Percentiles rank a stretch among this genome's conserved stretches.
Conservation (phyloP, 805 yeast genomes). For the Wickerhamomyces strasburgensis region DNA sequence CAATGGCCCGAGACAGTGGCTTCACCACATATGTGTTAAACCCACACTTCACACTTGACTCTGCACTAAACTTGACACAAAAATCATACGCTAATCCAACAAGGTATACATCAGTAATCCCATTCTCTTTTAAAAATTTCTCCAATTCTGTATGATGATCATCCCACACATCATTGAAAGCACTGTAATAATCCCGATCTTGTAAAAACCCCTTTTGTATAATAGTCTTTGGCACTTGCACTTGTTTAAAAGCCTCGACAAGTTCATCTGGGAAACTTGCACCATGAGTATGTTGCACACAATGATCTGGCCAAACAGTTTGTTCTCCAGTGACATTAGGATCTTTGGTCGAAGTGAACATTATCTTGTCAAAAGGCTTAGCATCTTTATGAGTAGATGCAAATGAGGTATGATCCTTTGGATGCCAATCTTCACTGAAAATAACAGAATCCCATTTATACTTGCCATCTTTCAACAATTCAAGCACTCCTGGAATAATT, state of each 20-base stretch:
- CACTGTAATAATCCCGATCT: constrained; percentile 83
- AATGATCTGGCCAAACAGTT: constrained; percentile 87
- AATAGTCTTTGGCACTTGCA: constrained; percentile 35
- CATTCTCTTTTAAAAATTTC: constrained; percentile 37
- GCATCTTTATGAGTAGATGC: constrained; percentile 56
- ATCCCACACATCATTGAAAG: constrained; percentile 78
- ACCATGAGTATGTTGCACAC: constrained; percentile 70
- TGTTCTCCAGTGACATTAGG: constrained; percentile 31
- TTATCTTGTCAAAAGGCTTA: constrained; percentile 46
- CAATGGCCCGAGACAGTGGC: constrained; percentile 53
- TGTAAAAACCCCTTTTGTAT: constrained; percentile 67
- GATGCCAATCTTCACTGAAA: constrained; percentile 89
- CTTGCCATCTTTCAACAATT: constrained; percentile 35
- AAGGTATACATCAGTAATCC: constrained; percentile 56
- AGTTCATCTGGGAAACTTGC: constrained; percentile 55
- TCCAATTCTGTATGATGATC: constrained; percentile 64
- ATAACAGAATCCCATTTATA: constrained; percentile 59
- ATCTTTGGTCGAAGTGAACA: constrained; percentile 46
- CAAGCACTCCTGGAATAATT: constrained; percentile 47
- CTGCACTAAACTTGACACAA: constrained; percentile 76
- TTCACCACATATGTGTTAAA: constrained; percentile 58
- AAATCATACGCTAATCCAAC: constrained; percentile 86
- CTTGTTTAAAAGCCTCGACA: constrained; percentile 26
- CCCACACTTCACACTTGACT: constrained; percentile 60
- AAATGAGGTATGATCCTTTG: constrained; percentile 71